Percentiles rank a stretch among this genome's conserved stretches.
Evolutionary conservation across 441 rosid species (phyloP).

Genomic region (Mallotus repandus): DNA sequence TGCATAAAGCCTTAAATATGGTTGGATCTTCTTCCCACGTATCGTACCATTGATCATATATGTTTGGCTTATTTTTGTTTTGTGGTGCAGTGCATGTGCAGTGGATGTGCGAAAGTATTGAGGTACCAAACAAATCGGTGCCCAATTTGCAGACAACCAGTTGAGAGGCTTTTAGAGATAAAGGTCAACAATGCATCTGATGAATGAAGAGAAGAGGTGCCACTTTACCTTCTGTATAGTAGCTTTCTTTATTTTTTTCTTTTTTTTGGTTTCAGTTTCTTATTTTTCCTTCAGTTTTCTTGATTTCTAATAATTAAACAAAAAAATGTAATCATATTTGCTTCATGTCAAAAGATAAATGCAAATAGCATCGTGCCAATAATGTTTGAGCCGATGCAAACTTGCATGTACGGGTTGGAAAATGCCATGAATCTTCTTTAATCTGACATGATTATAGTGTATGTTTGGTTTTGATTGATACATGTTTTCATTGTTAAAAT

Average conservation of each 20-base stretch:
- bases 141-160: constrained; percentile 93
- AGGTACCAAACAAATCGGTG: constrained; percentile 81
- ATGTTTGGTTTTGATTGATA: constrained; percentile 4
- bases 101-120: constrained; percentile 86
- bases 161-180: constrained; percentile 89
- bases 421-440: constrained; percentile 7
- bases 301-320: constrained; percentile 25
- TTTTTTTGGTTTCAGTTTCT: background rate
- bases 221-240: constrained; percentile 29
- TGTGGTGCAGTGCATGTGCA: constrained; percentile 85
- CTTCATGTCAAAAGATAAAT: background rate
- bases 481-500: too few species aligned
- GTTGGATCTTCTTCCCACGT: background rate
- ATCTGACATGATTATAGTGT: constrained; percentile 1
- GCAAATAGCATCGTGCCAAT: constrained; percentile 17
- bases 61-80: background rate
- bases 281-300: constrained; percentile 3
- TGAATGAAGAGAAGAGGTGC: constrained; percentile 33
- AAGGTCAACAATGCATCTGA: constrained; percentile 58
- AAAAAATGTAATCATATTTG: constrained; percentile 10
- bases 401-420: background rate
- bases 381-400: constrained; percentile 21
- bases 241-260: constrained; percentile 2
- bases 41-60: background rate
- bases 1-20: background rate